Evolutionary conservation across 306 rosid genomes (phyloP).

Genomic region (Medicago arabica): DNA sequence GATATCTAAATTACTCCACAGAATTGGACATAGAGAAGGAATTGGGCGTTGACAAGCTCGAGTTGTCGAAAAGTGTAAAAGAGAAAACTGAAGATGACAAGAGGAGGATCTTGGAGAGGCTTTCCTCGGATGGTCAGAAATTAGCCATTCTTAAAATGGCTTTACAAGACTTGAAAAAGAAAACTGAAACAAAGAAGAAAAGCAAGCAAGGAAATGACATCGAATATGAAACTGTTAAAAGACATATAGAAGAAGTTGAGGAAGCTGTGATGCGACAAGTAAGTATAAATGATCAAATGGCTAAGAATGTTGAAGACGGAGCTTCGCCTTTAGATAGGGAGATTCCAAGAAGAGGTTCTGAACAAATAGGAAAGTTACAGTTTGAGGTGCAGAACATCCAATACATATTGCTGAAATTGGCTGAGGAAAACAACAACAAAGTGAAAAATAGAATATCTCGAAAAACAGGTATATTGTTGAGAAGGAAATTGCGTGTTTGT

Average conservation of each 20-base stretch:
- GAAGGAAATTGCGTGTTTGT: conserved; percentile 64
- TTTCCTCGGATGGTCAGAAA: conserved; percentile 77
- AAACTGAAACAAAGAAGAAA: conserved; percentile 60
- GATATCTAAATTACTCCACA: conserved; percentile 48
- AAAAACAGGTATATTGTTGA: conserved; percentile 68
- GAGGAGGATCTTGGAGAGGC: conserved; percentile 71
- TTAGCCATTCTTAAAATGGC: conserved; percentile 65
- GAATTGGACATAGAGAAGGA: conserved; percentile 74
- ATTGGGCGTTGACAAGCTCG: conserved; percentile 73
- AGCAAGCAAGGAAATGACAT: conserved; percentile 53
- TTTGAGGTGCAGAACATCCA: conserved; percentile 91
- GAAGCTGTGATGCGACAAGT: conserved; percentile 68
- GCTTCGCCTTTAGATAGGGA: conserved; percentile 50
- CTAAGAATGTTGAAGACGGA: conserved; percentile 58
- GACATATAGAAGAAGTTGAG: conserved; percentile 81
- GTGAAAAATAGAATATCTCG: conserved; percentile 58
- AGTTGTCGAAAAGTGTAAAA: conserved; percentile 51
- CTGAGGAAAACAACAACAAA: conserved; percentile 59
- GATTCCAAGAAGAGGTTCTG: conserved; percentile 61
- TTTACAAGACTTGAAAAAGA: conserved; percentile 73
- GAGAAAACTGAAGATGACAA: conserved; percentile 51
- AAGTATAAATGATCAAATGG: conserved; percentile 62
- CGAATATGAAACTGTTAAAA: conserved; percentile 73
- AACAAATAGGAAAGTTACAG: conserved; percentile 83
- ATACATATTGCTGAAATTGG: conserved; percentile 69